A percentile compares a stretch with the other conserved stretches of the same genome.
phyloP scores from a whole-genome alignment of 805 yeast genomes.

The Candida coquimbonensis region DNA sequence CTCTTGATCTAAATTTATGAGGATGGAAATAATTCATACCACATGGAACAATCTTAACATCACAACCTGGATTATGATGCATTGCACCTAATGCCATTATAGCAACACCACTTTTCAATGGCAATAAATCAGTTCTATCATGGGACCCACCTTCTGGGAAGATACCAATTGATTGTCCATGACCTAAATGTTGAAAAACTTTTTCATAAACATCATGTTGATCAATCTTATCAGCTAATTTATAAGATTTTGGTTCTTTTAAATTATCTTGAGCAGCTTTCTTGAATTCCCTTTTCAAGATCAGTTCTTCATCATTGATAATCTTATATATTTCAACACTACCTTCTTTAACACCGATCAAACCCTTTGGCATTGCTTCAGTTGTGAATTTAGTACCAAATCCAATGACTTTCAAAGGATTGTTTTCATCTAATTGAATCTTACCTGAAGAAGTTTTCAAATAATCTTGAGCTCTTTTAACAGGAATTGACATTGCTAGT shows the following conservation, averaged over 20 bases:
- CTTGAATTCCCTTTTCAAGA: slow-evolving; percentile 64
- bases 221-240: slow-evolving; percentile 76
- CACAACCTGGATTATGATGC: slow-evolving; percentile 65
- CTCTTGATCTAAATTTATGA: slow-evolving; percentile 90
- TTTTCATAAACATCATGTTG: slow-evolving; percentile 76
- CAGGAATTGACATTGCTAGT: slow-evolving; percentile 81
- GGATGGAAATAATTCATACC: slow-evolving; percentile 98
- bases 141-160: slow-evolving; percentile 99
- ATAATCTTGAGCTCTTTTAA: slow-evolving; percentile 86
- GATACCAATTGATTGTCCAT: slow-evolving; percentile 81
- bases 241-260: slow-evolving; percentile 47
- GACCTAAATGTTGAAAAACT: slow-evolving; percentile 77
- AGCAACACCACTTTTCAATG: slow-evolving; percentile 95
- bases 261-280: slow-evolving; percentile 40
- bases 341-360: slow-evolving; percentile 71
- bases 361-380: slow-evolving; percentile 52
- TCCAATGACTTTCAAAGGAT: slow-evolving; percentile 56
- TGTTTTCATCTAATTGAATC: slow-evolving; percentile 46
- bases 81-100: slow-evolving; percentile 96
- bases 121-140: slow-evolving; percentile 85
- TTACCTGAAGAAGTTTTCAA: slow-evolving; percentile 61
- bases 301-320: slow-evolving; percentile 63
- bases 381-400: slow-evolving; percentile 56
- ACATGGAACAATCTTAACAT: slow-evolving; percentile 87
- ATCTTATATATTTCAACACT: slow-evolving; percentile 64